Evolutionary conservation across 805 yeast genomes (phyloP), one percentile per base, ranked within the genome.

Genomic region (Candida xiaguanensis): DNA sequence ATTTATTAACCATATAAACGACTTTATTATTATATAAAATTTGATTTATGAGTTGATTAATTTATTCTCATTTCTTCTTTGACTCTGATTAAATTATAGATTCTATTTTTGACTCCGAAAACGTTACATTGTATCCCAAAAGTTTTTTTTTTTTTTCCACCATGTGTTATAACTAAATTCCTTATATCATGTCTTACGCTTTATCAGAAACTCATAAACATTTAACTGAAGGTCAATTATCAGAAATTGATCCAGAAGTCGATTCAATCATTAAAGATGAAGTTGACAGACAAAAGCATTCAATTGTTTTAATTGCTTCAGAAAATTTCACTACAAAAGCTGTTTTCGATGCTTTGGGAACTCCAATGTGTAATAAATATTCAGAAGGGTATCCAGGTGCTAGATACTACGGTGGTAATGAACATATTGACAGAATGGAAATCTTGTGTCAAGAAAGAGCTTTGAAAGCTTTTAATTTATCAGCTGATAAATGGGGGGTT

Each of bases 311-410:
- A 64, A 91, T 91, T 63, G 95, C 99, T 15, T 85, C 95, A 31
- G 99, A 91, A 63, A 91, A 91, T 68, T 91, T 90, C 75, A 91
- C 99, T 41, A 85, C 97, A 36, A 85, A 83, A 51, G 83, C 96
- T 17, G 99, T 91, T 23, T 85, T 91, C 79, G 96, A 91, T 61
- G 79, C 88, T 36, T 75, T 91, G 56, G 98, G 98, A 49, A 85
- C 96, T 19, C 95, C 87, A 61, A 88, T 91, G 96, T 90, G 86
- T 65, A 91, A 91, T 78, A 91, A 91, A 72, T 91, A 91, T 70
- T 89, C 97, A 8, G 99, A 91, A 68, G 98, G 98, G 48, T 91
- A 91, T 68, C 99, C 99, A 30, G 96, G 96, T 50, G 95, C 89
- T 47, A 81, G 99, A 64, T 91, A 91, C 73, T 91, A 91, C 62